A percentile compares a stretch with the other conserved stretches of the same genome.
phyloP scores from a whole-genome alignment of 352 stramenopile species.

The Thalassiosira ordinaria region DNA sequence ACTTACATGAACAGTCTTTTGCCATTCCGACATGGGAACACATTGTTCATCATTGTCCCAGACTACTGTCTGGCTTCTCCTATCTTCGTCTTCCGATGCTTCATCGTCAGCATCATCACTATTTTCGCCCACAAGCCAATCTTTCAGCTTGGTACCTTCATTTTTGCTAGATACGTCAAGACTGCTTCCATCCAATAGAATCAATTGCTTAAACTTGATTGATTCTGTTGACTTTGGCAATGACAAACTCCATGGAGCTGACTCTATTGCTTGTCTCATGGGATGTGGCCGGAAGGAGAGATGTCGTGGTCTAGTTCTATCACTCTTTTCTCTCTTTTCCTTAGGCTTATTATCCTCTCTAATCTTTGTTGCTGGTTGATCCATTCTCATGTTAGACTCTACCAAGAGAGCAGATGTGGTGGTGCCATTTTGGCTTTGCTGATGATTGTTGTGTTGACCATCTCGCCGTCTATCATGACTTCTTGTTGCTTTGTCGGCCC shows the following conservation, averaged over 20 bases:
- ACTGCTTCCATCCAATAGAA: conserved; percentile 9
- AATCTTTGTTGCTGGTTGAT: too few species aligned
- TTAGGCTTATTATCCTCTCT: background rate
- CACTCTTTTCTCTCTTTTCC: background rate
- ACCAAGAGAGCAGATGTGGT: too few species aligned
- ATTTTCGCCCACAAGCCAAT: background rate
- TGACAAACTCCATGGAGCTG: background rate
- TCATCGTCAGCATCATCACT: background rate
- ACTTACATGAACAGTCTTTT: conserved; percentile 53
- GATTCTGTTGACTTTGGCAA: background rate
- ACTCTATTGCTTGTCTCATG: background rate
- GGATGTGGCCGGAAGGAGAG: conserved; percentile 6
- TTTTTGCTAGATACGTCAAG: background rate
- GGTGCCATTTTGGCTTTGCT: too few species aligned
- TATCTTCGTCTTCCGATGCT: conserved; percentile 1
- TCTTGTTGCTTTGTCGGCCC: background rate
- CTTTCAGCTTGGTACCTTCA: background rate
- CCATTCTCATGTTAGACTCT: too few species aligned
- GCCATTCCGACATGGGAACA: conserved; percentile 52
- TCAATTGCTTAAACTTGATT: conserved; percentile 3
- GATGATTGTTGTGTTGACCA: background rate
- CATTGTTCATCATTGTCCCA: conserved; percentile 53
- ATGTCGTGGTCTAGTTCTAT: background rate
- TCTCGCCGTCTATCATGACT: too few species aligned
- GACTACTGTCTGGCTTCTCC: conserved; percentile 43